These are phyloP conservation scores for Collybia sp. DNA, from an alignment of 768 basidiomycete species.

Conservation along the genomic window DNA sequence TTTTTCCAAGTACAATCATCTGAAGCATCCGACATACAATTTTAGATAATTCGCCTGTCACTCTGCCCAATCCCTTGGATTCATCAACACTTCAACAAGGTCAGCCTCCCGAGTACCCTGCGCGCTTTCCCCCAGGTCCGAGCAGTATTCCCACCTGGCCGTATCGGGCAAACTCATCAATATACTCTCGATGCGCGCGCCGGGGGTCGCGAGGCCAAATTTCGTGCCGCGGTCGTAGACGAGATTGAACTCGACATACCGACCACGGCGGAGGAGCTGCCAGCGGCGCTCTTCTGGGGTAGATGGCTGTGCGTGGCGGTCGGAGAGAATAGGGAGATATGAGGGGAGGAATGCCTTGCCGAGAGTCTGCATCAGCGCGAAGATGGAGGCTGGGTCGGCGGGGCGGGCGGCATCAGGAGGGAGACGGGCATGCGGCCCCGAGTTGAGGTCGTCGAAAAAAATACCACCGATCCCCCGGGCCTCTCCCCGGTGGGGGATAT, in stretches of 20 bases:
- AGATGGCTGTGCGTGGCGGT: conserved; percentile 48
- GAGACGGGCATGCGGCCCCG: conserved; percentile 61
- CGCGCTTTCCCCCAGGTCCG: conserved; percentile 50
- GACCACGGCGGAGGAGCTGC: conserved; percentile 87
- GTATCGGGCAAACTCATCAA: conserved; percentile 87
- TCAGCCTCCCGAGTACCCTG: conserved; percentile 65
- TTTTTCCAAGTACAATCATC: too few species aligned
- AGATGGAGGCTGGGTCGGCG: conserved; percentile 61
- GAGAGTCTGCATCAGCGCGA: conserved; percentile 65
- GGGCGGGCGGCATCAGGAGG: conserved; percentile 39
- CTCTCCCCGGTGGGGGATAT: conserved; percentile 83
- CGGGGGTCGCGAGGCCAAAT: conserved; percentile 81
- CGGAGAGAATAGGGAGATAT: conserved; percentile 81
- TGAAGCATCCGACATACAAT: too few species aligned
- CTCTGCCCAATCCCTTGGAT: conserved; percentile 58
- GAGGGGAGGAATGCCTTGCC: conserved; percentile 85
- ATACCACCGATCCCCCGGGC: conserved; percentile 88
- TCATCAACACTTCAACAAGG: conserved; percentile 55
- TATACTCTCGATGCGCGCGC: conserved; percentile 85
- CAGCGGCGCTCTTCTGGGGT: conserved; percentile 75
- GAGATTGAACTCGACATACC: conserved; percentile 95
- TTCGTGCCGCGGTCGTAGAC: conserved; percentile 86
- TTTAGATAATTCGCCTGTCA: too few species aligned
- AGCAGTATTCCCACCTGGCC: conserved; percentile 88
- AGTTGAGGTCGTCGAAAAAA: conserved; percentile 92